Base-by-base conservation (phyloP, 306 rosid genomes). In the Aeschynomene evenia region DNA sequence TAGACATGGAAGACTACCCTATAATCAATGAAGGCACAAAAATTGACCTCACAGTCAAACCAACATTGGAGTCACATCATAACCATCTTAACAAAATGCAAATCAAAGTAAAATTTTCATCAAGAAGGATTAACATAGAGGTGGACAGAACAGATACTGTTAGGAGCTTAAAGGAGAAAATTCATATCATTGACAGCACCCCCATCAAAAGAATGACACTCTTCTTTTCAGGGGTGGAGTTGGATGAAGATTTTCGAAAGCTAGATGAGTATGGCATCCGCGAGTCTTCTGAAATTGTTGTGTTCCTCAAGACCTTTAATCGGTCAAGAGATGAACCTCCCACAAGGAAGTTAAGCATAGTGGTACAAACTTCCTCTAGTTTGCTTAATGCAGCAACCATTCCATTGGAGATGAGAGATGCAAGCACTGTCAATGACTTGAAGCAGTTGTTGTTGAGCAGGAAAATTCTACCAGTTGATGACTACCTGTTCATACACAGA, bases 1-100 rank as follows among this genome's bases (percentile, higher is more conserved):
- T 94, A 48, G 96, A 88, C 89, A 83, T 90, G 94, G 96, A 94
- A 80, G 98, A 94, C 63, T 90, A 94, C 24, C 95, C 90, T 14
- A 88, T 90, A 60, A 54, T 90, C 74, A 71, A 73, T 16, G 87
- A 94, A 69, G 96, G 95, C 52, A 90, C 97, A 34, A 83, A 79
- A 74, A 68, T 90, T 52, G 85, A 94, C 73, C 98, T 90, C 71
- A 77, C 88, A 39, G 54, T 85, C 70, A 86, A 77, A 67, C 45
- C 60, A 71, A 23, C 4, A 13, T 10, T 48, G 46, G 66, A 55
- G 56, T 59, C 82, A 26, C 69, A 63, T 14, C n/a, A 40, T 7
- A 53, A 63, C 43, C 61, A 71, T 39, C 53, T 57, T 2, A 66
- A 42, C 54, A 85, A 81, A 79, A 81, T 90, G 72, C 86, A 74